A percentile compares a stretch with the other conserved stretches of the same genome.
These are phyloP conservation scores for Bacterosira constricta DNA, from an alignment of 108 stramenopile genomes.

Conservation along the genomic window DNA sequence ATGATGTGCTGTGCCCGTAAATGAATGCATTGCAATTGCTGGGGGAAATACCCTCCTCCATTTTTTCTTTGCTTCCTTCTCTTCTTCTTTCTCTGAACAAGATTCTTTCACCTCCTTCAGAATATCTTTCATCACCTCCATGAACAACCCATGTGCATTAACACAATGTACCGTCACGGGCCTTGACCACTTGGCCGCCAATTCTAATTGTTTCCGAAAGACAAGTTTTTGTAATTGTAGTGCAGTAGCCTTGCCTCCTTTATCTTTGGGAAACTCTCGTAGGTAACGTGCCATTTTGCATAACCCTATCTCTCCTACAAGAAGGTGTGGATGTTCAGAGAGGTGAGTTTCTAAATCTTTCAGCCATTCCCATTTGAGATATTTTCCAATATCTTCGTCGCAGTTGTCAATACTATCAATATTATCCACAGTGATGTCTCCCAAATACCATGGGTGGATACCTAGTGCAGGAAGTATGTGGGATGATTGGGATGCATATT, in stretches of 20 bases:
- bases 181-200: slow-evolving; percentile 70
- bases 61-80: not conserved
- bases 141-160: slow-evolving; percentile 66
- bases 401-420: slow-evolving; percentile 10
- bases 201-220: slow-evolving; percentile 64
- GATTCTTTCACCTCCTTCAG: slow-evolving; percentile 23
- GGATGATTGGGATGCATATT: slow-evolving; percentile 57
- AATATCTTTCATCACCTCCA: slow-evolving; percentile 56
- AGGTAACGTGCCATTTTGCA: slow-evolving; percentile 81
- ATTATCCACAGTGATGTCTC: slow-evolving; percentile 33
- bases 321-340: slow-evolving; percentile 60
- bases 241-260: slow-evolving; percentile 67
- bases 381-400: slow-evolving; percentile 14
- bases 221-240: slow-evolving; percentile 66
- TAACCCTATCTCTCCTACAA: slow-evolving; percentile 85
- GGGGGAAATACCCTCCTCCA: slow-evolving; percentile 46
- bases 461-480: slow-evolving; percentile 63
- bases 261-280: slow-evolving; percentile 55
- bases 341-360: slow-evolving; percentile 57
- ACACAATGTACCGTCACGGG: slow-evolving; percentile 87
- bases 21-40: slow-evolving; percentile 83
- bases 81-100: not conserved
- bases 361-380: slow-evolving; percentile 59
- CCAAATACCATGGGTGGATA: slow-evolving; percentile 86
- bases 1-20: slow-evolving; percentile 85